phyloP scores from a whole-genome alignment of 441 rosid species.

The Bocquillonia castaneifolia region DNA sequence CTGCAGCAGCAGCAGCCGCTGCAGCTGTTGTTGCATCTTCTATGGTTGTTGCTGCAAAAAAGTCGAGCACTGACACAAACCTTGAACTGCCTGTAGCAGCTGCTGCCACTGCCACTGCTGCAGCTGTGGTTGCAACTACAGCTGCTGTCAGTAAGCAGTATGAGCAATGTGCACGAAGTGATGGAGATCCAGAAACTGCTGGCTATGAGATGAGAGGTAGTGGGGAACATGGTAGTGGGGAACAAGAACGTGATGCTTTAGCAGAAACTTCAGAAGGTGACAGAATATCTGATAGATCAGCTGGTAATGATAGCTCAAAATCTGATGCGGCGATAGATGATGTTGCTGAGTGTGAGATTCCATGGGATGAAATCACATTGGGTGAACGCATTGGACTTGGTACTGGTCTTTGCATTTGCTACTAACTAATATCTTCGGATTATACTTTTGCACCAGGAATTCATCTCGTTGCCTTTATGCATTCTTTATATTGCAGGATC shows the following conservation, averaged over 20 bases:
- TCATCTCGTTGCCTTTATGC: slow-evolving; percentile 15
- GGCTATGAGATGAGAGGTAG: slow-evolving; percentile 45
- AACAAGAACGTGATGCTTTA: slow-evolving; percentile 34
- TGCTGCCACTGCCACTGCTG: slow-evolving; percentile 96
- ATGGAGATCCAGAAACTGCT: slow-evolving; percentile 51
- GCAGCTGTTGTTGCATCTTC: slow-evolving; percentile 97
- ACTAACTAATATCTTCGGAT: slow-evolving; percentile 21
- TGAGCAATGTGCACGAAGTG: slow-evolving; percentile 48
- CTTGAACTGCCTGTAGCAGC: slow-evolving; percentile 88
- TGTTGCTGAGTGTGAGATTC: slow-evolving; percentile 88
- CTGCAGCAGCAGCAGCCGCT: slow-evolving; percentile 81
- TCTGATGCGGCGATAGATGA: slow-evolving; percentile 67
- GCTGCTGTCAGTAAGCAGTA: slow-evolving; percentile 74
- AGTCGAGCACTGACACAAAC: slow-evolving; percentile 56
- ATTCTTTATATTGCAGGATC: slow-evolving; percentile 62
- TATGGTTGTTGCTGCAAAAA: slow-evolving; percentile 87
- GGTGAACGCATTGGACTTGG: slow-evolving; percentile 99
- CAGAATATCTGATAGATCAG: slow-evolving; percentile 61
- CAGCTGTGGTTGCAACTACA: slow-evolving; percentile 85
- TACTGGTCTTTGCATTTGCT: slow-evolving; percentile 35
- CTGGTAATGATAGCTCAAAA: slow-evolving; percentile 54
- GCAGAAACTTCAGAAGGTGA: slow-evolving; percentile 55
- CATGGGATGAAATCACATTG: slow-evolving; percentile 79
- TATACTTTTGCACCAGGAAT: slow-evolving; percentile 2
- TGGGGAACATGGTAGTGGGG: slow-evolving; percentile 46